A percentile compares a stretch with the other conserved stretches of the same genome.
These are phyloP conservation scores for Silene vulgaris DNA, from an alignment of 179 eudicot species.

Conservation along the genomic window DNA sequence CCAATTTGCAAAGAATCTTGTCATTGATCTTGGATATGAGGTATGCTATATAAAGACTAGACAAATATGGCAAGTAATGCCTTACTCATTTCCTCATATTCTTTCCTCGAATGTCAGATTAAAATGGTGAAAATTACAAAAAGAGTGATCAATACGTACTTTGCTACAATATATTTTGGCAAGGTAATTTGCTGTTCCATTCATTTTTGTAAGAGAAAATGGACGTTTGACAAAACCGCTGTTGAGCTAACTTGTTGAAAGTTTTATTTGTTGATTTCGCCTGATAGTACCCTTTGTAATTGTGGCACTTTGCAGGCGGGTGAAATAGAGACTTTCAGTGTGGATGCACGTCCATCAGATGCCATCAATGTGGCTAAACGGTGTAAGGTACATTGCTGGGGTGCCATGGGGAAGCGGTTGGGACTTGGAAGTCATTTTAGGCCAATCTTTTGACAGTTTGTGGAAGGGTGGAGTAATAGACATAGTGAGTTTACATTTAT, in stretches of 20 bases:
- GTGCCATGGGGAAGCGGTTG: not conserved
- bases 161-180: slow-evolving; percentile 52
- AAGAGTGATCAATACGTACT: slow-evolving; percentile 58
- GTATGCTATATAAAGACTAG: slow-evolving; percentile 28
- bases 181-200: slow-evolving; percentile 39
- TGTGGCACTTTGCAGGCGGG: slow-evolving; percentile 44
- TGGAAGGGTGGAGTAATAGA: not conserved
- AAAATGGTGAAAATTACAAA: slow-evolving; percentile 67
- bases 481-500: not conserved
- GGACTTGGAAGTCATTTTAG: too few species aligned
- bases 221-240: not conserved
- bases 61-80: not conserved
- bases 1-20: slow-evolving; percentile 45
- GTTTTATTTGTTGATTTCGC: not conserved
- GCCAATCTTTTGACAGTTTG: not conserved
- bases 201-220: not conserved
- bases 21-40: slow-evolving; percentile 53
- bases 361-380: slow-evolving; percentile 69
- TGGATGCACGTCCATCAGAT: slow-evolving; percentile 84
- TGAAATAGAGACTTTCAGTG: slow-evolving; percentile 40
- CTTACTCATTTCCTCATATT: not conserved
- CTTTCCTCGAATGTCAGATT: slow-evolving; percentile 40
- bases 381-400: slow-evolving; percentile 45
- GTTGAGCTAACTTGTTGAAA: not conserved
- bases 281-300: not conserved